Conservation (phyloP, 169 alveolate species). For the Babesia ovis region DNA sequence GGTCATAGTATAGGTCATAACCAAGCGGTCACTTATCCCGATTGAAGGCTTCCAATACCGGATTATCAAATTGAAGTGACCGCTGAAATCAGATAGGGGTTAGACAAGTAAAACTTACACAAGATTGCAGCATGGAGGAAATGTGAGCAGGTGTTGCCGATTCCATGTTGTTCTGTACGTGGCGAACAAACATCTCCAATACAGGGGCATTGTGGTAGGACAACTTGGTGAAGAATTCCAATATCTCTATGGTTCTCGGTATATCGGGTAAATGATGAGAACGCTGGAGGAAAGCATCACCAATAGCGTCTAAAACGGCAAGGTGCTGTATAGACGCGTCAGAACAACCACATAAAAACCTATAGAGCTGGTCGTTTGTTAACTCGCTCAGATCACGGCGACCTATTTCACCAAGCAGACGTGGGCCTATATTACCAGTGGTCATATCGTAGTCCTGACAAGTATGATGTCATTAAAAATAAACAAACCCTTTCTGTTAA, state of each 20-base stretch:
- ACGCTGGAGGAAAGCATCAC: conserved; percentile 28
- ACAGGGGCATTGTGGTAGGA: conserved; percentile 46
- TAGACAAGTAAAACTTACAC: conserved; percentile 52
- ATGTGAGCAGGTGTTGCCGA: conserved; percentile 13
- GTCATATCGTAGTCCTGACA: not conserved
- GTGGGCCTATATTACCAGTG: not conserved
- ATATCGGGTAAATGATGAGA: conserved; percentile 25
- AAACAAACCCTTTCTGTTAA: conserved; percentile 1
- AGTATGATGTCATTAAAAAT: not conserved
- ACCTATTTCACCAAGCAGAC: conserved; percentile 13
- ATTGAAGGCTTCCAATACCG: not conserved
- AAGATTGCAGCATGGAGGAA: conserved; percentile 8
- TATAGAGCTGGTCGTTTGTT: conserved; percentile 9
- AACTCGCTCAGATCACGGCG: conserved; percentile 18
- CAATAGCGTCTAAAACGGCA: conserved; percentile 18
- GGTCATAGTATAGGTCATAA: no score
- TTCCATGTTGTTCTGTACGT: conserved; percentile 27
- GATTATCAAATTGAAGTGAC: conserved; percentile 13
- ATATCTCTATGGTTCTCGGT: not conserved
- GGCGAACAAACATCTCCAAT: conserved; percentile 42
- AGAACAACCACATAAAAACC: not conserved
- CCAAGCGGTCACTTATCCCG: no score
- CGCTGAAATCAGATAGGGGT: no score
- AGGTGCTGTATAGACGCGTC: conserved; percentile 4
- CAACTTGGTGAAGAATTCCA: conserved; percentile 12